Evolutionary conservation across 2,329 filamentous ascomycete species (phyloP).

Genomic region (Pezicula neosporulosa): DNA sequence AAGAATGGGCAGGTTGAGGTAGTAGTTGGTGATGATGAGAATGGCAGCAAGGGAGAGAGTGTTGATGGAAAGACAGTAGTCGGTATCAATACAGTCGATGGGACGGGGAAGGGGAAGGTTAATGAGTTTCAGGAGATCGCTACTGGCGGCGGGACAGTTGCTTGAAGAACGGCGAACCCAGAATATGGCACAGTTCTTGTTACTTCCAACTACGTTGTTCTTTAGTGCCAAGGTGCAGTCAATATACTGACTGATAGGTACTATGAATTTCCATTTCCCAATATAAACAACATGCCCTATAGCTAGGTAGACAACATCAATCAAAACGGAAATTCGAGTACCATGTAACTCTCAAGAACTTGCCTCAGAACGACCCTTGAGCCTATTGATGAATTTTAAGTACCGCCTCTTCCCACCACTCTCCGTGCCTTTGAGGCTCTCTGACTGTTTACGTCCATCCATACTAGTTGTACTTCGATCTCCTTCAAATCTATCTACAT

Average conservation of each 20-base stretch:
- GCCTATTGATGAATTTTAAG: background rate
- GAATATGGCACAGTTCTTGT: too few species aligned
- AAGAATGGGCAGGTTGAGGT: background rate
- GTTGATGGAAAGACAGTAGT: background rate
- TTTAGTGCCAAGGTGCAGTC: too few species aligned
- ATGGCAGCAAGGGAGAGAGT: background rate
- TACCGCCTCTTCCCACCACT: background rate
- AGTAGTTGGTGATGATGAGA: background rate
- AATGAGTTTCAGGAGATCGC: background rate
- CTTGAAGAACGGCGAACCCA: background rate
- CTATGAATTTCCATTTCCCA: too few species aligned
- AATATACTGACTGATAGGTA: too few species aligned
- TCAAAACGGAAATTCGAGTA: background rate
- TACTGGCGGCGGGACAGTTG: background rate
- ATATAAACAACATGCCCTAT: too few species aligned
- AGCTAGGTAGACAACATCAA: too few species aligned
- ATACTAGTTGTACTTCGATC: background rate
- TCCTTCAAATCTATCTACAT: background rate
- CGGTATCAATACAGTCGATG: background rate
- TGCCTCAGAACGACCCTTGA: background rate
- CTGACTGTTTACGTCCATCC: too few species aligned
- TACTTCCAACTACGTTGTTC: too few species aligned
- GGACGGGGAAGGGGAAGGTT: background rate
- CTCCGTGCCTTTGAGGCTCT: background rate
- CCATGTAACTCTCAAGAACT: background rate